A percentile compares a stretch with the other conserved stretches of the same genome.
phyloP scores from a whole-genome alignment of 2,329 filamentous ascomycete genomes.

The Monosporascus cannonballus region DNA sequence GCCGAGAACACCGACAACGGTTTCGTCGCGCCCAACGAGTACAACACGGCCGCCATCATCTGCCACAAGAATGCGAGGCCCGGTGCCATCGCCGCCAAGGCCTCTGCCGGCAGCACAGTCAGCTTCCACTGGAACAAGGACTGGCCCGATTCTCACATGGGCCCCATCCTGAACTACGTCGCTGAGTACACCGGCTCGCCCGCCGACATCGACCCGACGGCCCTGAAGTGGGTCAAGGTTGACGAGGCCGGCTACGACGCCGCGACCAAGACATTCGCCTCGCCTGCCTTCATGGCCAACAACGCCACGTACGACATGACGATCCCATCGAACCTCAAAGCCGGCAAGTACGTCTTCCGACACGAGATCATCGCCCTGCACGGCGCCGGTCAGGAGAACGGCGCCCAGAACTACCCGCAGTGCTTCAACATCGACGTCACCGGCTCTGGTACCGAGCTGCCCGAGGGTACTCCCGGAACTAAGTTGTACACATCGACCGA shows the following conservation, averaged over 20 bases:
- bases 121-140: neutral
- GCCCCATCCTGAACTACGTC: neutral
- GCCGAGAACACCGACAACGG: neutral
- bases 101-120: neutral
- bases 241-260: neutral
- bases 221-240: neutral
- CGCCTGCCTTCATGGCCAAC: neutral
- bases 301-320: neutral
- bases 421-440: conserved; percentile 52
- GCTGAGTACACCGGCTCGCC: neutral
- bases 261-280: neutral
- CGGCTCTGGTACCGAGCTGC: conserved; percentile 40
- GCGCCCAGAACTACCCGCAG: conserved; percentile 38
- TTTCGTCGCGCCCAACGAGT: neutral
- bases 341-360: conserved; percentile 19
- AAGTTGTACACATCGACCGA: conserved; percentile 15
- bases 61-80: neutral
- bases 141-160: neutral
- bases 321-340: neutral
- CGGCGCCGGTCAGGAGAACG: conserved; percentile 27
- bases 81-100: neutral
- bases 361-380: conserved; percentile 42
- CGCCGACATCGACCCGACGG: neutral
- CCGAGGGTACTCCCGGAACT: conserved; percentile 39
- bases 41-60: neutral